These are phyloP conservation scores for Inonotus hispidus DNA, from an alignment of 1,284 basidiomycete species.

Conservation along the genomic window DNA sequence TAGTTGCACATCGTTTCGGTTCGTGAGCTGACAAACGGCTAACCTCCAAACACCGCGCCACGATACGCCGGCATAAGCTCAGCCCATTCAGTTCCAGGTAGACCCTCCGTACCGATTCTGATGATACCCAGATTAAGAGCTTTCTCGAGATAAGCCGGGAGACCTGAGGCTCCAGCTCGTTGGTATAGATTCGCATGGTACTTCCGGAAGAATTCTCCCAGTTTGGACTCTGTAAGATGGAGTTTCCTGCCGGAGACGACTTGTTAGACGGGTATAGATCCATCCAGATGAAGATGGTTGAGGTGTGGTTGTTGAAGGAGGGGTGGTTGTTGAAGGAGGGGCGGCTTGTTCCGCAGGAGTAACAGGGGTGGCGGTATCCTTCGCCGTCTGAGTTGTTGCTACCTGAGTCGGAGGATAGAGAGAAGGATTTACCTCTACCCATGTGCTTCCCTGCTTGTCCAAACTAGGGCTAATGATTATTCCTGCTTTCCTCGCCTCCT, in stretches of 20 bases:
- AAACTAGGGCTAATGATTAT: slow-evolving; percentile 35
- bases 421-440: not conserved
- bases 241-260: not conserved
- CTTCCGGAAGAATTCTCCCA: not conserved
- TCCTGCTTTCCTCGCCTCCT: slow-evolving; percentile 38
- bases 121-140: slow-evolving; percentile 5
- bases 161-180: not conserved
- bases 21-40: not conserved
- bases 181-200: slow-evolving; percentile 1
- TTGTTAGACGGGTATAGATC: not conserved
- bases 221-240: not conserved
- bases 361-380: not conserved
- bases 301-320: not conserved
- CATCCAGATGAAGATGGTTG: not conserved
- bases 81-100: slow-evolving; percentile 4
- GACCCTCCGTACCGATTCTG: not conserved
- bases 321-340: not conserved
- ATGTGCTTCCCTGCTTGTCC: slow-evolving; percentile 26
- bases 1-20: too few species aligned
- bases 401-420: not conserved
- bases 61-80: not conserved
- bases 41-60: not conserved
- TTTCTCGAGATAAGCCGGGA: slow-evolving; percentile 7
- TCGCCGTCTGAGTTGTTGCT: not conserved
- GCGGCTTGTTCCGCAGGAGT: not conserved